Conservation (phyloP, 2,329 filamentous ascomycete genomes). For the Sporothrix phasma region DNA sequence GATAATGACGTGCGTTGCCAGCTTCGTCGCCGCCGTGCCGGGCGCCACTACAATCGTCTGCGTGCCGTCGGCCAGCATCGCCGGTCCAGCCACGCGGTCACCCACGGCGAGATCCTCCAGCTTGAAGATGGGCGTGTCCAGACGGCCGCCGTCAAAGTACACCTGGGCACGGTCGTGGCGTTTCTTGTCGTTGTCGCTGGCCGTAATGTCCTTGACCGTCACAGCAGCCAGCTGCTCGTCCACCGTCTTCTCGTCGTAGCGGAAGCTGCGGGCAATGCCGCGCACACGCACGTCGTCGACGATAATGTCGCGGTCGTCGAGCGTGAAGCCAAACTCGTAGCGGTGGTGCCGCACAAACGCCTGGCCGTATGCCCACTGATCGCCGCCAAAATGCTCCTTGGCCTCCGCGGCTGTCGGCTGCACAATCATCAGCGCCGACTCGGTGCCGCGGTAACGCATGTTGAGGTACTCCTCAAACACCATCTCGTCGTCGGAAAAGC, state of each 20-base stretch:
- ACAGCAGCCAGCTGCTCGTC: constrained; percentile 71
- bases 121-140: constrained; percentile 72
- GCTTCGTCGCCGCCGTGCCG: constrained; percentile 61
- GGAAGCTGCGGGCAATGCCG: constrained; percentile 81
- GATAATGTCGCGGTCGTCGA: constrained; percentile 71
- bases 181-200: constrained; percentile 44
- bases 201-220: constrained; percentile 45
- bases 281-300: constrained; percentile 64
- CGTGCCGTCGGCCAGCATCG: constrained; percentile 76
- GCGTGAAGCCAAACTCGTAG: constrained; percentile 86
- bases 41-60: constrained; percentile 90
- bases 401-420: constrained; percentile 57
- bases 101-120: constrained; percentile 64
- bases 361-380: constrained; percentile 72
- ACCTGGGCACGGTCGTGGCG: constrained; percentile 58
- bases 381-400: constrained; percentile 47
- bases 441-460: constrained; percentile 83
- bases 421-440: constrained; percentile 83
- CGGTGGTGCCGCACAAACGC: constrained; percentile 82
- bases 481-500: constrained; percentile 64
- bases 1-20: constrained; percentile 82
- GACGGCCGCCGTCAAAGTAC: constrained; percentile 74
- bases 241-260: constrained; percentile 68
- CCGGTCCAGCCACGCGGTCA: constrained; percentile 65
- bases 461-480: constrained; percentile 89